phyloP scores from a whole-genome alignment of 2,329 filamentous ascomycete species.

The Bipolaris sorokiniana region DNA sequence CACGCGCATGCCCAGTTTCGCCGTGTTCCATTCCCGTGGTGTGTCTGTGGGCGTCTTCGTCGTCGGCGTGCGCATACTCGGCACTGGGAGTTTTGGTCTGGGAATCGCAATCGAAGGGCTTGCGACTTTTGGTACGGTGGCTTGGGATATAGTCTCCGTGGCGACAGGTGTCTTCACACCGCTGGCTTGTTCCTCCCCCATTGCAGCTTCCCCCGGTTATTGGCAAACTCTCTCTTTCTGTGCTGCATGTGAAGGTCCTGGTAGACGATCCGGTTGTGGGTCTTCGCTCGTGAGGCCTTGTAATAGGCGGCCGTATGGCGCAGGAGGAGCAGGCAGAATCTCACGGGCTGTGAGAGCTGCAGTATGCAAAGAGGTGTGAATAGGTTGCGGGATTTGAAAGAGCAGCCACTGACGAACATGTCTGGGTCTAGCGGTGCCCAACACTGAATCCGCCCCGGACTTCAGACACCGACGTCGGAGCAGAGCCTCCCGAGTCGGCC shows the following conservation, averaged over 20 bases:
- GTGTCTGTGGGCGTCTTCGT: slow-evolving; percentile 9
- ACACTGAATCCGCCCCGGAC: slow-evolving; percentile 3
- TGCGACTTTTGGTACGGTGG: slow-evolving; percentile 1
- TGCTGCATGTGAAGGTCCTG: slow-evolving; percentile 37
- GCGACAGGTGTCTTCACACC: slow-evolving; percentile 6
- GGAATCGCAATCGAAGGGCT: slow-evolving; percentile 9
- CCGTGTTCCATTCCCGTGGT: slow-evolving; percentile 70
- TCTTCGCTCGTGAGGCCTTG: not conserved
- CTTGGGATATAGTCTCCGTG: not conserved
- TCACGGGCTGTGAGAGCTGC: not conserved
- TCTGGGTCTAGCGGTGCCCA: slow-evolving; percentile 16
- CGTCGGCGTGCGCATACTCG: slow-evolving; percentile 4
- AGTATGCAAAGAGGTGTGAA: not conserved
- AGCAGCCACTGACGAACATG: slow-evolving; percentile 12
- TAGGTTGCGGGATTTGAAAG: slow-evolving; percentile 6
- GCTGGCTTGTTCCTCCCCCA: slow-evolving; percentile 34
- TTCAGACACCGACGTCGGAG: slow-evolving; percentile 28
- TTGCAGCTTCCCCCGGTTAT: slow-evolving; percentile 40
- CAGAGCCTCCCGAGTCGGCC: slow-evolving; percentile 15
- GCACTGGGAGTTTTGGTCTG: slow-evolving; percentile 12
- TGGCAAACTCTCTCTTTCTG: slow-evolving; percentile 34
- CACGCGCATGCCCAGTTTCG: slow-evolving; percentile 70
- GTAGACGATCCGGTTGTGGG: not conserved
- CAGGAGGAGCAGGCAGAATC: not conserved
- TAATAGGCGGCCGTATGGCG: not conserved